These are phyloP conservation scores for Yamadazyma takamatsuzukensis DNA, from an alignment of 805 yeast genomes.

Conservation along the genomic window DNA sequence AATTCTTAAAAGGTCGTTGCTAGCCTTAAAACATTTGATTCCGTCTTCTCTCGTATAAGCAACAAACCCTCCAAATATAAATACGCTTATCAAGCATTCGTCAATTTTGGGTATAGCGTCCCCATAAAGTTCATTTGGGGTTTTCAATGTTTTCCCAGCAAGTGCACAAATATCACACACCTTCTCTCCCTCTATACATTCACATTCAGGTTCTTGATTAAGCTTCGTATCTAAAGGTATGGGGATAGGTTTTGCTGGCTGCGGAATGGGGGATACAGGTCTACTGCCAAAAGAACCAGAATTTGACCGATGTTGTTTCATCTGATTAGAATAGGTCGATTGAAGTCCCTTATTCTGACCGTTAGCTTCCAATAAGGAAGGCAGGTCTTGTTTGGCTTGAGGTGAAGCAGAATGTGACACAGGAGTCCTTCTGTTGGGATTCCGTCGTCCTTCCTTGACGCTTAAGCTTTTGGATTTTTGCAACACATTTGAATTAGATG, in stretches of 20 bases:
- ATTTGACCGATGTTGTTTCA: conserved; percentile 29
- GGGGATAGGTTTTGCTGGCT: conserved; percentile 6
- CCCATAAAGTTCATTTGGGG: conserved; percentile 11
- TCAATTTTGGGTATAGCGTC: conserved; percentile 15
- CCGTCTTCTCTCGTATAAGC: conserved; percentile 11
- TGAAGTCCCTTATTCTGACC: not conserved
- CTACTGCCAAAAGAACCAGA: conserved; percentile 17
- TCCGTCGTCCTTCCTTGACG: conserved; percentile 9
- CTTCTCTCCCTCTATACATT: not conserved
- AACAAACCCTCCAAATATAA: conserved; percentile 39
- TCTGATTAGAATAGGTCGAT: conserved; percentile 29
- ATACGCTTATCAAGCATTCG: conserved; percentile 23
- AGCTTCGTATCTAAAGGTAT: conserved; percentile 2
- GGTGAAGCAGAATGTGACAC: conserved; percentile 9
- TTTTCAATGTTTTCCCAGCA: not conserved
- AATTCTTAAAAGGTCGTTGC: conserved; percentile 32
- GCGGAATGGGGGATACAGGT: conserved; percentile 20
- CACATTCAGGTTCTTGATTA: not conserved
- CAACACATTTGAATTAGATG: conserved; percentile 3
- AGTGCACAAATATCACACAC: conserved; percentile 2
- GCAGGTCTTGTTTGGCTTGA: conserved; percentile 4
- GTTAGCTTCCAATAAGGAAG: not conserved
- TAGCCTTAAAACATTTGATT: conserved; percentile 22
- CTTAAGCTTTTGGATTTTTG: conserved; percentile 8
- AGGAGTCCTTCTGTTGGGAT: conserved; percentile 1